Conservation (phyloP, 768 basidiomycete genomes). For the Filobasidium wieringae region DNA sequence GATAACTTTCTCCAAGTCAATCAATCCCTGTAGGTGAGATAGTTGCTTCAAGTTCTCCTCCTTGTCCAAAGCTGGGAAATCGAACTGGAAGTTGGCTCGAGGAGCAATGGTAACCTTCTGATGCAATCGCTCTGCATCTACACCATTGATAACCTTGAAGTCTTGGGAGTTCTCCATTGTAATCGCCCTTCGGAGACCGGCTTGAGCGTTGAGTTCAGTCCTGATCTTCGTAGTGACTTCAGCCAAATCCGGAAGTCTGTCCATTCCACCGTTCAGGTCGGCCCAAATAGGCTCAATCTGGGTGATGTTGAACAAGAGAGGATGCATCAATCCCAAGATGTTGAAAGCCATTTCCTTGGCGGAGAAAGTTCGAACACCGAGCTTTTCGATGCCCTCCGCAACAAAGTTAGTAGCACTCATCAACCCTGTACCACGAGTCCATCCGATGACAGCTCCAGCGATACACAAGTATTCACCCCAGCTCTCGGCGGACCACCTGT, state of each 20-base stretch:
- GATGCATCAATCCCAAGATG: conserved; percentile 97
- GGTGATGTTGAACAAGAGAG: conserved; percentile 95
- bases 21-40: conserved; percentile 65
- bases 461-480: conserved; percentile 99
- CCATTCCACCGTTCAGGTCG: conserved; percentile 96
- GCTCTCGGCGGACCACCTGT: conserved; percentile 93
- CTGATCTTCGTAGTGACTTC: conserved; percentile 85
- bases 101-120: conserved; percentile 87
- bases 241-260: conserved; percentile 85
- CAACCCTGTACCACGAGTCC: conserved; percentile 95
- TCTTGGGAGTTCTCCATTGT: conserved; percentile 91
- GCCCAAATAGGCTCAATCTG: conserved; percentile 99
- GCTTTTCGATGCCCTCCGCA: conserved; percentile 81
- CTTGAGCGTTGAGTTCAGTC: conserved; percentile 64
- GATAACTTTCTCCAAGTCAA: conserved; percentile 90
- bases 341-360: conserved; percentile 99
- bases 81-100: conserved; percentile 94
- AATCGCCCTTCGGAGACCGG: conserved; percentile 84
- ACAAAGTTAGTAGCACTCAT: conserved; percentile 93
- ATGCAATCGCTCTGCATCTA: conserved; percentile 80
- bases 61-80: conserved; percentile 74
- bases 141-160: conserved; percentile 79
- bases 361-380: conserved; percentile 94
- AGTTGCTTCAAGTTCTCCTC: conserved; percentile 61
- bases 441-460: conserved; percentile 95